phyloP scores from a whole-genome alignment of 768 basidiomycete genomes.

The Kwoniella heveanensis region DNA sequence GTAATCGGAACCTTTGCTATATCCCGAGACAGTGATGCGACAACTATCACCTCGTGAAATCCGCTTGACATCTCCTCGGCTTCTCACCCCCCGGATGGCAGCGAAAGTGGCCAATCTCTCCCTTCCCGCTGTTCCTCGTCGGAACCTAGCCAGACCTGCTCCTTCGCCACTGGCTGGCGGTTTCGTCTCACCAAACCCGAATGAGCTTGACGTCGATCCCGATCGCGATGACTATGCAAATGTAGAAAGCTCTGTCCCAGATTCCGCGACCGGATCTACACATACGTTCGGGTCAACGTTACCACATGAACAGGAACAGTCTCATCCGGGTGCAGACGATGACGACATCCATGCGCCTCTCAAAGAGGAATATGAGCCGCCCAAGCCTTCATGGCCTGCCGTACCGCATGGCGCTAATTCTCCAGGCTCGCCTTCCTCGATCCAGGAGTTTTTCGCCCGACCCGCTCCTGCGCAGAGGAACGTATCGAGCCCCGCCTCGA shows the following conservation, averaged over 20 bases:
- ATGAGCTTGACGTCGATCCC: neutral
- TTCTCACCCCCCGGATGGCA: slow-evolving; percentile 45
- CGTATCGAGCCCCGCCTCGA: slow-evolving; percentile 20
- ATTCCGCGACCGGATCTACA: slow-evolving; percentile 4
- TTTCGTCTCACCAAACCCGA: slow-evolving; percentile 12
- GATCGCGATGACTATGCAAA: neutral
- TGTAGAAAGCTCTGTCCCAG: slow-evolving; percentile 1
- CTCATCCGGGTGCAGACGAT: neutral
- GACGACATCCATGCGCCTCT: neutral
- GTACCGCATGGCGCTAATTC: slow-evolving; percentile 10
- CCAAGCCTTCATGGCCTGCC: slow-evolving; percentile 19
- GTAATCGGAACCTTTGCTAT: too few species aligned
- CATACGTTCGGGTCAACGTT: slow-evolving; percentile 8
- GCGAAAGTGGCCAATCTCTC: slow-evolving; percentile 31
- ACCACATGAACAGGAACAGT: neutral
- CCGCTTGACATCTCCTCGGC: slow-evolving; percentile 45
- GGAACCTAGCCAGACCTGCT: slow-evolving; percentile 9
- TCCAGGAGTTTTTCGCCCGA: slow-evolving; percentile 19
- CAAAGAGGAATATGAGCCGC: neutral
- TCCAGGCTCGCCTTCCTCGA: slow-evolving; percentile 16
- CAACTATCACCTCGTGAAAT: slow-evolving; percentile 52
- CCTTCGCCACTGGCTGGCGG: slow-evolving; percentile 23
- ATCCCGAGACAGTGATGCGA: slow-evolving; percentile 47
- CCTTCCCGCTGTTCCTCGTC: slow-evolving; percentile 16
- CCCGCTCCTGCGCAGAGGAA: slow-evolving; percentile 13